Conservation (phyloP, 345 rosid species). For the Aquilaria sinensis region DNA sequence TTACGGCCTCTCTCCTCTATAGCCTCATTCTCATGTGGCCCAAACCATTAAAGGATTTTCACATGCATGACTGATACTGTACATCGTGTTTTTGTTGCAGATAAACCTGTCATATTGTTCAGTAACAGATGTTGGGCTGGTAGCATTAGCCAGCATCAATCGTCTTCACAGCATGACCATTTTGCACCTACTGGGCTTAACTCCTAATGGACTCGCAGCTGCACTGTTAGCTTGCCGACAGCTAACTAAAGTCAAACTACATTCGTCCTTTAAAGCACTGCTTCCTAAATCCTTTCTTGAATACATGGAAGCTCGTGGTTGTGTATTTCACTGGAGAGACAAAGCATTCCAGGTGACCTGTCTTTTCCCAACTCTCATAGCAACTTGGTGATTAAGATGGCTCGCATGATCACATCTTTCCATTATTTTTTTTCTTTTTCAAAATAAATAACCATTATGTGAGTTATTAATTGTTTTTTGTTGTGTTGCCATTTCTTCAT, state of each 20-base stretch:
- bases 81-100: constrained; percentile 18
- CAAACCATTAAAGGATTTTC: neutral
- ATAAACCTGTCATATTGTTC: constrained; percentile 39
- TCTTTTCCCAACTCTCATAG: too few species aligned
- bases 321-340: constrained; percentile 36
- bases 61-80: neutral
- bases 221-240: constrained; percentile 36
- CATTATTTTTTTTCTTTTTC: too few species aligned
- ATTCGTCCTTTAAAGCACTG: constrained; percentile 24
- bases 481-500: too few species aligned
- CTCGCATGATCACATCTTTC: too few species aligned
- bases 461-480: too few species aligned
- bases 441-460: too few species aligned
- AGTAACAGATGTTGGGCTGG: constrained; percentile 38
- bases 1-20: neutral
- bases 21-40: neutral
- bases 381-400: too few species aligned
- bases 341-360: constrained; percentile 26
- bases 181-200: constrained; percentile 29
- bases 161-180: constrained; percentile 34
- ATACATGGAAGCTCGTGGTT: constrained; percentile 34
- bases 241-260: constrained; percentile 37
- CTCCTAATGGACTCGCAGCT: constrained; percentile 42
- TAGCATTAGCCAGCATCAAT: constrained; percentile 29
- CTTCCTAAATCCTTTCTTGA: constrained; percentile 25